Percentiles rank a stretch among this genome's conserved stretches.
phyloP scores from a whole-genome alignment of 306 rosid species.

The Castanea crenata region DNA sequence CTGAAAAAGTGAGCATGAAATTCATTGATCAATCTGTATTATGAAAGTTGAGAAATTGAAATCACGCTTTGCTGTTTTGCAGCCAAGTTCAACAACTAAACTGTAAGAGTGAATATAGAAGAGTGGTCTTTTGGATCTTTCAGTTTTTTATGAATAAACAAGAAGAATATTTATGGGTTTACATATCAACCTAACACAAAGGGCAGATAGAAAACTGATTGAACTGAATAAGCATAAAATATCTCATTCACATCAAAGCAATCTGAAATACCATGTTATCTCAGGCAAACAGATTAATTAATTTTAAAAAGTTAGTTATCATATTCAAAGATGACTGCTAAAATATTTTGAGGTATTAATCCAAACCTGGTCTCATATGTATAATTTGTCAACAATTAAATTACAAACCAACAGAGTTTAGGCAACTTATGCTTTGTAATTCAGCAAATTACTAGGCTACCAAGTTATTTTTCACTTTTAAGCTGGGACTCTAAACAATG shows the following conservation, averaged over 20 bases:
- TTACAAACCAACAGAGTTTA: background rate
- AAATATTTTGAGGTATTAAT: background rate
- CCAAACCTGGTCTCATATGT: too few relatives aligned
- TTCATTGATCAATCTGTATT: background rate
- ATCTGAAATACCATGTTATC: background rate
- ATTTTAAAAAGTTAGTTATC: background rate
- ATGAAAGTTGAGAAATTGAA: background rate
- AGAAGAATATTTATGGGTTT: background rate
- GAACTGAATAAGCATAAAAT: background rate
- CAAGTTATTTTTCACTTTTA: background rate
- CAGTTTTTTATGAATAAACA: background rate
- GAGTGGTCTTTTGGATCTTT: background rate
- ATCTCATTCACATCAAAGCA: background rate
- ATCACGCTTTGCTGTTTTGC: background rate
- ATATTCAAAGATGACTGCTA: background rate
- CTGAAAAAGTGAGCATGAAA: constrained; percentile 34
- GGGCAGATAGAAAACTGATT: background rate
- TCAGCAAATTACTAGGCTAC: constrained; percentile 8
- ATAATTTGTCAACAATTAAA: background rate
- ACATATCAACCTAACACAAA: background rate
- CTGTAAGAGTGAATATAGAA: background rate
- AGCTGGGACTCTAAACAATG: background rate
- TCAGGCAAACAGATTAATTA: background rate
- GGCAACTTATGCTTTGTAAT: background rate
- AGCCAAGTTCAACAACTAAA: background rate